phyloP scores from a whole-genome alignment of 441 rosid species.

The Mallotus japonicus region DNA sequence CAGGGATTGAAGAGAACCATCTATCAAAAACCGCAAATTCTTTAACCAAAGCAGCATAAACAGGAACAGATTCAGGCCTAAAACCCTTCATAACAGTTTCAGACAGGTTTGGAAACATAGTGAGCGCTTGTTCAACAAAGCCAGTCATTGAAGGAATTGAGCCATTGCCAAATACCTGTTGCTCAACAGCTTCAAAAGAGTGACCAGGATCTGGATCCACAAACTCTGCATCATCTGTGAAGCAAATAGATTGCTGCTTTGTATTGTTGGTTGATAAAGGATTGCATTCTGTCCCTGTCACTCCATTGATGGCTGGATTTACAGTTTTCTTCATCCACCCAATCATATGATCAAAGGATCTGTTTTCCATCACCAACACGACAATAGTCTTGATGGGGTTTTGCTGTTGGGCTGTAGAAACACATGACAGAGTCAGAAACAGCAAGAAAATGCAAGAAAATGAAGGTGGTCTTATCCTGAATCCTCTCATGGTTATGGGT shows the following conservation, averaged over 20 bases:
- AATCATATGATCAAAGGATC: slow-evolving; percentile 93
- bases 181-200: slow-evolving; percentile 76
- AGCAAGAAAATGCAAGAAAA: slow-evolving; percentile 41
- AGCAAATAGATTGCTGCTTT: slow-evolving; percentile 47
- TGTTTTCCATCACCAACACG: slow-evolving; percentile 85
- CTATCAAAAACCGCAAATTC: slow-evolving; percentile 89
- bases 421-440: slow-evolving; percentile 41
- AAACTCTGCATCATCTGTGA: slow-evolving; percentile 78
- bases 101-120: slow-evolving; percentile 63
- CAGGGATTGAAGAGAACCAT: slow-evolving; percentile 95
- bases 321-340: slow-evolving; percentile 92
- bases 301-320: slow-evolving; percentile 70
- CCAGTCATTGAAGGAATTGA: slow-evolving; percentile 80
- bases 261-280: slow-evolving; percentile 48
- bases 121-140: slow-evolving; percentile 80
- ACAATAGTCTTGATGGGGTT: slow-evolving; percentile 81
- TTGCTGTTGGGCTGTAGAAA: slow-evolving; percentile 44
- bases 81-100: slow-evolving; percentile 89
- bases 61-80: slow-evolving; percentile 66
- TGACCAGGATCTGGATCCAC: slow-evolving; percentile 99
- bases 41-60: slow-evolving; percentile 53
- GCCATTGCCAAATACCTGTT: slow-evolving; percentile 76
- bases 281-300: slow-evolving; percentile 88
- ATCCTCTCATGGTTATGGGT: slow-evolving; percentile 28
- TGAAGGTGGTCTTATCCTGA: slow-evolving; percentile 25